These are phyloP conservation scores for Furcasterigmium sp. DNA, from an alignment of 2,329 filamentous ascomycete genomes.

Conservation along the genomic window DNA sequence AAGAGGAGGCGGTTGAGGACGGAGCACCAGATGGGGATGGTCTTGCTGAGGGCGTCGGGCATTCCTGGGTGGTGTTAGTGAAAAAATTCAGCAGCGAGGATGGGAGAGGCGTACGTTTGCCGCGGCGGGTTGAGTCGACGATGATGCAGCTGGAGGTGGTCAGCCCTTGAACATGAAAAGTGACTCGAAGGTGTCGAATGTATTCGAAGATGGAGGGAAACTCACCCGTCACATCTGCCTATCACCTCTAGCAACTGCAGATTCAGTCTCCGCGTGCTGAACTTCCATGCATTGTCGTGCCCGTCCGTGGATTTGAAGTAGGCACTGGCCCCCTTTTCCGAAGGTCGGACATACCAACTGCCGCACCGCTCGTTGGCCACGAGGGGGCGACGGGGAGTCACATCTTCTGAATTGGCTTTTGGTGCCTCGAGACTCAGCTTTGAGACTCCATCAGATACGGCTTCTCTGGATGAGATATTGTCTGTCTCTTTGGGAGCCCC, in stretches of 20 bases:
- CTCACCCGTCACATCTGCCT: slow-evolving; percentile 60
- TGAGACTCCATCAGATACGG: too few species aligned
- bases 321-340: slow-evolving; percentile 62
- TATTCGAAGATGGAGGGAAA: slow-evolving; percentile 1
- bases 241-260: slow-evolving; percentile 71
- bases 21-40: slow-evolving; percentile 87
- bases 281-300: slow-evolving; percentile 84
- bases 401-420: background rate
- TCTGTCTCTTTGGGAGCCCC: too few species aligned
- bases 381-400: slow-evolving; percentile 52
- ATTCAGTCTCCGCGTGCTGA: slow-evolving; percentile 81
- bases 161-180: background rate
- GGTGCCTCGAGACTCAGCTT: background rate
- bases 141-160: slow-evolving; percentile 61
- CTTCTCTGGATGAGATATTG: too few species aligned
- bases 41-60: slow-evolving; percentile 92
- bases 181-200: too few species aligned
- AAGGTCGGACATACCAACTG: slow-evolving; percentile 81
- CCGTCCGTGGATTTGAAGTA: slow-evolving; percentile 99
- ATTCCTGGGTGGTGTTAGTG: slow-evolving; percentile 50
- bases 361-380: slow-evolving; percentile 94
- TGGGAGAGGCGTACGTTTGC: slow-evolving; percentile 62
- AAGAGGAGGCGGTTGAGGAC: slow-evolving; percentile 80
- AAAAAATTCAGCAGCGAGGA: background rate
- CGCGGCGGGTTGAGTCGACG: slow-evolving; percentile 86